Evolutionary conservation across 139 green algal genomes (phyloP), one percentile per base, ranked within the genome.

Genomic region (Nannochloris sp.): DNA sequence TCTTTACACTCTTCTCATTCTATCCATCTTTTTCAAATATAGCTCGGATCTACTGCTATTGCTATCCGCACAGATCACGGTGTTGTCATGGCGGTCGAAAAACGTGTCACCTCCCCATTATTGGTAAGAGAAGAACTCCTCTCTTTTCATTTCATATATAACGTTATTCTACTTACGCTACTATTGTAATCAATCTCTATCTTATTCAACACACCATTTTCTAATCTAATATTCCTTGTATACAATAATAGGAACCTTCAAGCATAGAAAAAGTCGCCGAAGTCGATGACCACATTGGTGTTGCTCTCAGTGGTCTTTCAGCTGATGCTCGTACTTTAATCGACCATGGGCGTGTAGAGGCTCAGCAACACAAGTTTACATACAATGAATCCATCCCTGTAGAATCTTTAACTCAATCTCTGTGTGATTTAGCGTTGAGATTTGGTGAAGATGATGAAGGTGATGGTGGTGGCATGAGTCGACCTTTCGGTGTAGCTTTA

Each of bases 331-430:
- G 92, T 45, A 99, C 89, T 12, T 76, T 99, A 19, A 88, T 99
- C 65, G 92, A 98, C n/a, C 92, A 97, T 58, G 95, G 83, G 7
- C 75, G 95, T 3, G 88, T 93, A 24, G 89, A 97, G 57, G 90
- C 87, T 7, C 90, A 98, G 87, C 84, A 93, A 78, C 92, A 99
- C 66, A 73, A 86, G 7, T 99, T 99, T 80, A 93, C 87, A 0
- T 99, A 97, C 79, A 95, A 97, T 71, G 95, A 99, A 77, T 77
- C 89, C 10, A 98, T 99, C 87, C 87, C 90, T 0, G 73, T 98
- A 14, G 89, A 97, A 73, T 93, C 83, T 0, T 84, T 83, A 54
- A 97, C 92, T 6, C 79, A 86, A 68, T 87, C 83, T 9, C 72
- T 99, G 60, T 98, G 91, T 70, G 95, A 98, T 68, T 71, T 99